A percentile compares a stretch with the other conserved stretches of the same genome.
Conservation (phyloP, 805 yeast species). For the Metschnikowia chrysomelidarum region DNA sequence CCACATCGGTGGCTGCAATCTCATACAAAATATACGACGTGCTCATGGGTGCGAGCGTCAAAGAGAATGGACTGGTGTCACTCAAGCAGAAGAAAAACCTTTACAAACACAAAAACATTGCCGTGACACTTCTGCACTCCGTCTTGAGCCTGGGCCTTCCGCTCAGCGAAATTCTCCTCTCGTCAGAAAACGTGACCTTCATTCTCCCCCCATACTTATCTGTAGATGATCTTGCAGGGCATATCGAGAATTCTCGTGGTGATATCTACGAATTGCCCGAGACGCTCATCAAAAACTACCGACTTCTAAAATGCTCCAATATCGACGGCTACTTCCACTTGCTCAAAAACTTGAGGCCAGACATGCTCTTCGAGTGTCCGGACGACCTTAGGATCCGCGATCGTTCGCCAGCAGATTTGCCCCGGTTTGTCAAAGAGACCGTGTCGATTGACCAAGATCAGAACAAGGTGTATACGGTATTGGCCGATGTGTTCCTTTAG, state of each 20-base stretch:
- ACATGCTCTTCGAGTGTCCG: constrained; percentile 38
- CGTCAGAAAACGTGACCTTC: constrained; percentile 40
- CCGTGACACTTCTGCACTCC: constrained; percentile 41
- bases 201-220: constrained; percentile 44
- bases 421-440: constrained; percentile 37
- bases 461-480: constrained; percentile 22
- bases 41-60: constrained; percentile 6
- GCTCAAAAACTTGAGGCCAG: constrained; percentile 41
- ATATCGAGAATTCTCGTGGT: constrained; percentile 14
- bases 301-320: constrained; percentile 38
- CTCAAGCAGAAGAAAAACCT: neutral
- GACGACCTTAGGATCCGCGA: constrained; percentile 40
- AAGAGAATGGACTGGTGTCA: no score
- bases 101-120: constrained; percentile 35
- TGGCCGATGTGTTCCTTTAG: constrained; percentile 22
- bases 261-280: constrained; percentile 22
- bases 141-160: constrained; percentile 38
- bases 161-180: constrained; percentile 36
- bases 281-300: constrained; percentile 32
- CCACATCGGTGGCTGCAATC: constrained; percentile 33
- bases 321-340: constrained; percentile 40
- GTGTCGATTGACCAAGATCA: constrained; percentile 27
- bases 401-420: constrained; percentile 33
- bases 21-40: constrained; percentile 33
- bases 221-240: constrained; percentile 34